Percentiles rank a stretch among this genome's conserved stretches.
phyloP scores from a whole-genome alignment of 202 grass and related monocot genomes.

The Panicum virgatum region DNA sequence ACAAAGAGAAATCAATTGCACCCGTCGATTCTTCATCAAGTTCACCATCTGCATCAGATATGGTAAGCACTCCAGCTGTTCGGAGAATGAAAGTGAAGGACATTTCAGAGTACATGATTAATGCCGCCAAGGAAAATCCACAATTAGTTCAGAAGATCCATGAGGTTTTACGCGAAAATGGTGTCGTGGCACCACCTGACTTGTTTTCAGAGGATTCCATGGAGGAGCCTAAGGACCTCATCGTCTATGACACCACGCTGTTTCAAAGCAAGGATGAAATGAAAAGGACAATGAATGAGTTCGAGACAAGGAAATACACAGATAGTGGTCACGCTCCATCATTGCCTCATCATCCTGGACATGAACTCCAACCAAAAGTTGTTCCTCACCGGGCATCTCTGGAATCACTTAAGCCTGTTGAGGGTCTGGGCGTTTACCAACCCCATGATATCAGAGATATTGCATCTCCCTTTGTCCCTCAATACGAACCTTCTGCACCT shows the following conservation, averaged over 20 bases:
- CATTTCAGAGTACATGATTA: constrained; percentile 99
- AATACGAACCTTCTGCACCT: constrained; percentile 59
- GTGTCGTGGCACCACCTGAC: constrained; percentile 86
- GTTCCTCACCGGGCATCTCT: constrained; percentile 34
- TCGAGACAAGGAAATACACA: constrained; percentile 56
- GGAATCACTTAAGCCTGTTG: constrained; percentile 58
- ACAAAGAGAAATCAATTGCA: constrained; percentile 48
- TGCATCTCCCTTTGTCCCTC: constrained; percentile 36
- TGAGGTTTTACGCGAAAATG: constrained; percentile 93
- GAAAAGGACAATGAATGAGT: constrained; percentile 59
- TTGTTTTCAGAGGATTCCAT: constrained; percentile 88
- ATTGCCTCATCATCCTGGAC: constrained; percentile 54
- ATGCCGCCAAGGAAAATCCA: constrained; percentile 97
- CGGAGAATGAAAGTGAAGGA: constrained; percentile 95
- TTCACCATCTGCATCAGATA: constrained; percentile 63
- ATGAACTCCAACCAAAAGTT: constrained; percentile 52
- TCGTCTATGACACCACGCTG: constrained; percentile 47
- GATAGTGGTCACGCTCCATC: constrained; percentile 58
- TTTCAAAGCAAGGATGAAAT: constrained; percentile 68
- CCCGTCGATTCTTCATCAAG: constrained; percentile 43
- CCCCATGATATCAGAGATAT: constrained; percentile 45
- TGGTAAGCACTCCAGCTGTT: constrained; percentile 53
- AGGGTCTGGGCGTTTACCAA: constrained; percentile 51
- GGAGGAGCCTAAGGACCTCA: constrained; percentile 67
- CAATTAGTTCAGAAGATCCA: constrained; percentile 91